Evolutionary conservation across 805 yeast species (phyloP).

Genomic region (Zygosaccharomyces kombuchaensis): DNA sequence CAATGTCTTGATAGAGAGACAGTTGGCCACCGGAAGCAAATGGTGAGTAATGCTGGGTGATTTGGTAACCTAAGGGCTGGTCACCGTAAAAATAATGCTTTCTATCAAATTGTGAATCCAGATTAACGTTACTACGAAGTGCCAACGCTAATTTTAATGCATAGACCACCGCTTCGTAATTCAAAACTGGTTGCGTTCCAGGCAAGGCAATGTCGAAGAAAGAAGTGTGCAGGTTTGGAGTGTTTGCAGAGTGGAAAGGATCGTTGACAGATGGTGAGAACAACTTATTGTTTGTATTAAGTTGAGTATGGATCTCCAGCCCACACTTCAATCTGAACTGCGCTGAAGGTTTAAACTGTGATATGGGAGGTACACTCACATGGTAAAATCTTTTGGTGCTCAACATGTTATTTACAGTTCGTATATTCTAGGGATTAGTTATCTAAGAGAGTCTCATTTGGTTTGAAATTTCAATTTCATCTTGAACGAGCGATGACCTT

Average conservation of each 20-base stretch:
- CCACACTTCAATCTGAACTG: slow-evolving; percentile 65
- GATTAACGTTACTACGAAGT: slow-evolving; percentile 53
- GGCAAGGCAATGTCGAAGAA: slow-evolving; percentile 84
- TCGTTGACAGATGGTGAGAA: slow-evolving; percentile 59
- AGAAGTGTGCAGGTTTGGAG: slow-evolving; percentile 68
- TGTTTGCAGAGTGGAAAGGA: slow-evolving; percentile 41
- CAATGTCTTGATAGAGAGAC: slow-evolving; percentile 45
- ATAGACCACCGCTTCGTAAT: slow-evolving; percentile 63
- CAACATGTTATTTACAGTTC: not conserved
- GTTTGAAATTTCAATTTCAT: not conserved
- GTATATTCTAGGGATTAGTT: not conserved
- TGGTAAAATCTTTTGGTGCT: slow-evolving; percentile 5
- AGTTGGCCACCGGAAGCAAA: slow-evolving; percentile 66
- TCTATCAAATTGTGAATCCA: slow-evolving; percentile 71
- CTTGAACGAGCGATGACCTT: not conserved
- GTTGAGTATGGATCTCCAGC: slow-evolving; percentile 88
- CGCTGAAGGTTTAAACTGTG: slow-evolving; percentile 10
- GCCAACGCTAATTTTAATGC: slow-evolving; percentile 75
- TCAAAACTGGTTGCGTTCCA: slow-evolving; percentile 84
- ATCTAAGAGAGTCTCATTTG: not conserved
- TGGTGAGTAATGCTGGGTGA: slow-evolving; percentile 84
- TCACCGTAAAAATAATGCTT: slow-evolving; percentile 96
- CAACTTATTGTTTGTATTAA: slow-evolving; percentile 67
- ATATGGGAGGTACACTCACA: not conserved
- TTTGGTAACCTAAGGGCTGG: slow-evolving; percentile 94